Evolutionary conservation across 768 basidiomycete species (phyloP).

Genomic region (Rhodotorula kratochvilovae): DNA sequence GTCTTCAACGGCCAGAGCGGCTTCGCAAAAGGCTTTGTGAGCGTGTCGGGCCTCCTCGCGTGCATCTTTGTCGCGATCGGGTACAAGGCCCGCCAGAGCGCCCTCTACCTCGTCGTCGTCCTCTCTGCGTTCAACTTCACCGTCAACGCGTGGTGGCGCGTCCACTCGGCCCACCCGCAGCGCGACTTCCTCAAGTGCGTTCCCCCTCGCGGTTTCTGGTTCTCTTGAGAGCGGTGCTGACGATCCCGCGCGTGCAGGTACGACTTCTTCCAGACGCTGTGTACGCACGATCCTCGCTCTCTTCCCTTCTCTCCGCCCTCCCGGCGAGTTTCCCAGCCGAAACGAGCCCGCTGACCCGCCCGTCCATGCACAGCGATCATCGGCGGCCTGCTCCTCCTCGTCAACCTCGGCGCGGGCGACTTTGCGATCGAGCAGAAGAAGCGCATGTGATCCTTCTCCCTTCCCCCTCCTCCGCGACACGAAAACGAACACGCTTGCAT

Average conservation of each 20-base stretch:
- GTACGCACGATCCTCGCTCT: not conserved
- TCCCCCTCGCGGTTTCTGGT: not conserved
- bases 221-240: not conserved
- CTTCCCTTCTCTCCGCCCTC: not conserved
- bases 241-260: conserved; percentile 57
- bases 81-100: conserved; percentile 99
- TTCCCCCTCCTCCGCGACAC: not conserved
- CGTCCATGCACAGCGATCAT: conserved; percentile 57
- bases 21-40: conserved; percentile 56
- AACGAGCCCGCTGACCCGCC: not conserved
- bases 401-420: conserved; percentile 97
- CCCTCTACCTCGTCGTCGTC: conserved; percentile 85
- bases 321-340: too few relatives aligned
- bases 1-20: conserved; percentile 50
- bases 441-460: conserved; percentile 39
- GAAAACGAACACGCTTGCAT: not conserved
- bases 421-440: conserved; percentile 99
- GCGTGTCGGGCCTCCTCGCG: conserved; percentile 80
- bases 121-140: conserved; percentile 78
- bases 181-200: conserved; percentile 94
- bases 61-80: conserved; percentile 96
- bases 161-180: conserved; percentile 85
- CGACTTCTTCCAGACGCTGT: conserved; percentile 92
- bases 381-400: conserved; percentile 90
- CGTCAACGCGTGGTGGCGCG: conserved; percentile 92